Evolutionary conservation across 2,329 filamentous ascomycete genomes (phyloP).

Genomic region (Neonectria punicea): DNA sequence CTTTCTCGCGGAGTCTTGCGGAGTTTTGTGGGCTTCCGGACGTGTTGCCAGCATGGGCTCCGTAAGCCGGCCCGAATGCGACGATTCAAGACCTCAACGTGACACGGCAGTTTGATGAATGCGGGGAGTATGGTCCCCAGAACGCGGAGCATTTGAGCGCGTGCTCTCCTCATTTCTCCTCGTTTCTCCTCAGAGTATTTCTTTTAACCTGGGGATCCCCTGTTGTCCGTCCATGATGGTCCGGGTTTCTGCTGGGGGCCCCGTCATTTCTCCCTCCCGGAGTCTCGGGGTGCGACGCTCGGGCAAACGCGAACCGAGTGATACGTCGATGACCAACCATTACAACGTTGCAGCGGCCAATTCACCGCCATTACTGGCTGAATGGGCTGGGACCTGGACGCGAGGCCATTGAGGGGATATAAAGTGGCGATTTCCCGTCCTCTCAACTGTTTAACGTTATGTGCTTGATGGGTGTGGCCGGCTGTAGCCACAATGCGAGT

Average conservation of each 20-base stretch:
- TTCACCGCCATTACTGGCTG: neutral
- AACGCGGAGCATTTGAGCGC: neutral
- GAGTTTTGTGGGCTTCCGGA: neutral
- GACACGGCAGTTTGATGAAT: neutral
- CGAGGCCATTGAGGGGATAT: neutral
- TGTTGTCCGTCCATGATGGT: too few species aligned
- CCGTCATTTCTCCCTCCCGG: too few species aligned
- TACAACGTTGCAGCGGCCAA: neutral
- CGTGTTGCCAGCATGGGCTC: conserved; percentile 2
- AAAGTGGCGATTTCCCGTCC: neutral
- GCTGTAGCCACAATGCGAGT: neutral
- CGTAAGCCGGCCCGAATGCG: conserved; percentile 17
- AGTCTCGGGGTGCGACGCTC: neutral
- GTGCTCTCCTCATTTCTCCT: neutral
- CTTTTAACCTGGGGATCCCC: neutral
- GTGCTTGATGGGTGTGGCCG: too few species aligned
- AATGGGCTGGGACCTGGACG: neutral
- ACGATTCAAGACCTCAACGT: neutral
- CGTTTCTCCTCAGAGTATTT: neutral
- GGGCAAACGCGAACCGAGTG: neutral
- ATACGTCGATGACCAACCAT: neutral
- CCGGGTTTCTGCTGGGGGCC: too few species aligned
- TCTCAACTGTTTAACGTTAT: too few species aligned
- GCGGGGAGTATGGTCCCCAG: neutral
- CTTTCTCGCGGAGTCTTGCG: neutral